Conservation (phyloP, 2,329 filamentous ascomycete genomes). For the Hypoxylon sp. region DNA sequence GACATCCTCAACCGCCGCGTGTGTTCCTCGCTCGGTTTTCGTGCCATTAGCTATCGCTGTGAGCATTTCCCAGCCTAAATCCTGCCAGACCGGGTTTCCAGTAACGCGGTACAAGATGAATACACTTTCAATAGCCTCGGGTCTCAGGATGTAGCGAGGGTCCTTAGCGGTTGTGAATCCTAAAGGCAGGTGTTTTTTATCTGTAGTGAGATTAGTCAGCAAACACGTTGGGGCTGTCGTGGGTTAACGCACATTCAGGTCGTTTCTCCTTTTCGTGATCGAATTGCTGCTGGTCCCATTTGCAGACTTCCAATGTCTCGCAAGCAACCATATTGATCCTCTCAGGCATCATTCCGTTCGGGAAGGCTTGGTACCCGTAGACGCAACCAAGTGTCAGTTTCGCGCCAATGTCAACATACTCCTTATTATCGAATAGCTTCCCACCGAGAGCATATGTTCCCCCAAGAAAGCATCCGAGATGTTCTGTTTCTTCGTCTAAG, state of each 20-base stretch:
- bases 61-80: slow-evolving; percentile 55
- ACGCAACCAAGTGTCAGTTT: slow-evolving; percentile 75
- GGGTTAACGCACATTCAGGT: slow-evolving; percentile 44
- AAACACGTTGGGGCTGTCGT: background rate
- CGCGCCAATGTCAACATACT: slow-evolving; percentile 69
- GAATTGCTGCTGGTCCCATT: slow-evolving; percentile 49
- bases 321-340: slow-evolving; percentile 65
- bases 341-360: slow-evolving; percentile 74
- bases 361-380: slow-evolving; percentile 71
- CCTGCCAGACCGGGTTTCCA: slow-evolving; percentile 49
- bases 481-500: slow-evolving; percentile 62
- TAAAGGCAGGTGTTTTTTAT: slow-evolving; percentile 55
- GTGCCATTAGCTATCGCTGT: slow-evolving; percentile 50
- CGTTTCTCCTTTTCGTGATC: slow-evolving; percentile 45
- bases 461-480: slow-evolving; percentile 79
- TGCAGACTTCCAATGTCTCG: slow-evolving; percentile 54
- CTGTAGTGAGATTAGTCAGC: slow-evolving; percentile 37
- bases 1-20: slow-evolving; percentile 51
- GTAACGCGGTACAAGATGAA: slow-evolving; percentile 55
- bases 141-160: slow-evolving; percentile 54
- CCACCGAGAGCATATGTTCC: slow-evolving; percentile 79
- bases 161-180: slow-evolving; percentile 70
- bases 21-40: slow-evolving; percentile 47
- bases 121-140: slow-evolving; percentile 55
- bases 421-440: slow-evolving; percentile 68